Evolutionary conservation across 2,329 filamentous ascomycete species (phyloP).

Genomic region (Aspergillus hortae): DNA sequence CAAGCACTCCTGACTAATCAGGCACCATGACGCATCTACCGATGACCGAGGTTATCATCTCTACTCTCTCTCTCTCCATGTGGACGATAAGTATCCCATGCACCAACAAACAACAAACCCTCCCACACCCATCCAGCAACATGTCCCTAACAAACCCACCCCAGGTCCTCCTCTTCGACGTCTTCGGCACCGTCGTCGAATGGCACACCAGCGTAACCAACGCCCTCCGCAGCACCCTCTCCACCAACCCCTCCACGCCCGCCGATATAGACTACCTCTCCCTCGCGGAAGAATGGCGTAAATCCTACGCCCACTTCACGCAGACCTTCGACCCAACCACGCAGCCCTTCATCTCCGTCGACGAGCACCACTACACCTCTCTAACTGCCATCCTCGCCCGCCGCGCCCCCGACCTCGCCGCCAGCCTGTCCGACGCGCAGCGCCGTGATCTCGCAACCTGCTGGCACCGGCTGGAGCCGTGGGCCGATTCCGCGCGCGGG

Average conservation of each 20-base stretch:
- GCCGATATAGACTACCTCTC: constrained; percentile 55
- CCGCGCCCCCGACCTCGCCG: constrained; percentile 49
- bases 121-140: too few relatives aligned
- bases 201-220: constrained; percentile 67
- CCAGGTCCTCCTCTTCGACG: constrained; percentile 31
- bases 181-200: constrained; percentile 64
- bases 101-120: background rate
- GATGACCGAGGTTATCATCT: too few relatives aligned
- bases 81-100: too few relatives aligned
- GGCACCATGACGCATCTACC: too few relatives aligned
- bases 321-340: constrained; percentile 33
- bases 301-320: constrained; percentile 62
- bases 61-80: too few relatives aligned
- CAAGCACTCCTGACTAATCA: too few relatives aligned
- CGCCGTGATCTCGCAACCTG: constrained; percentile 57
- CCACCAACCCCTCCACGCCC: constrained; percentile 41
- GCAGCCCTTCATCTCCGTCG: constrained; percentile 63
- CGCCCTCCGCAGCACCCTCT: constrained; percentile 53
- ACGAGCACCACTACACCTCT: constrained; percentile 66
- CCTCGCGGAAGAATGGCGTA: constrained; percentile 70
- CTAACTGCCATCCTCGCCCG: constrained; percentile 56
- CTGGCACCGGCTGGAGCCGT: constrained; percentile 71
- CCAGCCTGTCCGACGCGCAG: constrained; percentile 61
- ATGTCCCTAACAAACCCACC: constrained; percentile 20
- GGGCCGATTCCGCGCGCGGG: constrained; percentile 59